Evolutionary conservation across 2,329 filamentous ascomycete genomes (phyloP).

Genomic region (Fulvia fulva): DNA sequence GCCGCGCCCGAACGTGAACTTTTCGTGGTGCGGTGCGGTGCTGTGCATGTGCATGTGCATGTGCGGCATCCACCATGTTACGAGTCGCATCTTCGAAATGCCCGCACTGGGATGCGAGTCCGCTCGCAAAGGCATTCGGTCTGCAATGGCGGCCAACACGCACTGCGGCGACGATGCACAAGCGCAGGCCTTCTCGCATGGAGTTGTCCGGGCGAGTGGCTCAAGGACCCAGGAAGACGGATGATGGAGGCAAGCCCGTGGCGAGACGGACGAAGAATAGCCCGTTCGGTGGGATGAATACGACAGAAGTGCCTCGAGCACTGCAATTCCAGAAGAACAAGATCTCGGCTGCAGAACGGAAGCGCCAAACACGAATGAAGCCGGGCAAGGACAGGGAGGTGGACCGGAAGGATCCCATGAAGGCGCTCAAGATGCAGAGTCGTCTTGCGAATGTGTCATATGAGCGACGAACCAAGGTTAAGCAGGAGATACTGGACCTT

Average conservation of each 20-base stretch:
- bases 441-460: constrained; percentile 74
- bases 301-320: constrained; percentile 37
- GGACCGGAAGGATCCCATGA: constrained; percentile 56
- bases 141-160: constrained; percentile 37
- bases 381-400: constrained; percentile 35
- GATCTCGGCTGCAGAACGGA: constrained; percentile 41
- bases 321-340: constrained; percentile 27
- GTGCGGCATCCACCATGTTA: constrained; percentile 24
- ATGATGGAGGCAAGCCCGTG: constrained; percentile 26
- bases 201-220: constrained; percentile 46
- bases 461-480: constrained; percentile 57
- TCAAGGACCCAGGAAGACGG: constrained; percentile 26
- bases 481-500: constrained; percentile 60
- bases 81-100: constrained; percentile 33
- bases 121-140: constrained; percentile 25
- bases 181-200: constrained; percentile 49
- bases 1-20: background rate
- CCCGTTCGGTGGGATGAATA: constrained; percentile 59
- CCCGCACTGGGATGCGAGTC: constrained; percentile 41
- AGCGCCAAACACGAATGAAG: constrained; percentile 53
- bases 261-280: constrained; percentile 43
- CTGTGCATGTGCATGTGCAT: background rate
- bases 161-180: constrained; percentile 40
- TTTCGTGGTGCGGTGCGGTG: background rate
- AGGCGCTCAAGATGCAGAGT: constrained; percentile 92